phyloP scores from a whole-genome alignment of 352 stramenopile genomes.

The Phytophthora nicotianae region DNA sequence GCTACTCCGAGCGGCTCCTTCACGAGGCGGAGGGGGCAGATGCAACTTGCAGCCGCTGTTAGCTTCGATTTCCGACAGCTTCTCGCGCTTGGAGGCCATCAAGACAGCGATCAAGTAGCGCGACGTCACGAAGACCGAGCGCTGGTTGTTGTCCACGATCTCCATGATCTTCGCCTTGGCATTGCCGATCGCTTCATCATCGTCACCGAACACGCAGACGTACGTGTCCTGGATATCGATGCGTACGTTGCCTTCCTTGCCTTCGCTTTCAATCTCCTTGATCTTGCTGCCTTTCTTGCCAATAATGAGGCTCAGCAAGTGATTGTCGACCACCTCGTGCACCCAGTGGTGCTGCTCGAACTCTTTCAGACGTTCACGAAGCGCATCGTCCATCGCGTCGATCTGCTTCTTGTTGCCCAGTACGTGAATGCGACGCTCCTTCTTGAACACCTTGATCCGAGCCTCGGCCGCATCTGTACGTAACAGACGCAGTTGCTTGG shows the following conservation, averaged over 20 bases:
- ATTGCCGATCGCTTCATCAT: constrained; percentile 47
- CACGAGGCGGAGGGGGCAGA: constrained; percentile 42
- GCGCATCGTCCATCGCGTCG: constrained; percentile 59
- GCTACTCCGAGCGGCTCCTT: constrained; percentile 25
- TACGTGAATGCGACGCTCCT: constrained; percentile 62
- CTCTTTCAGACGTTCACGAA: constrained; percentile 55
- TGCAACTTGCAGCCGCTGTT: constrained; percentile 64
- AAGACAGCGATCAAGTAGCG: constrained; percentile 66
- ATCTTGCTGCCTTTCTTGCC: constrained; percentile 84
- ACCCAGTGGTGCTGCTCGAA: constrained; percentile 71
- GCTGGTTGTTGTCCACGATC: constrained; percentile 79
- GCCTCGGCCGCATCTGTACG: constrained; percentile 62
- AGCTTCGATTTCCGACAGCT: constrained; percentile 71
- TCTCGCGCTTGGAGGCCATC: constrained; percentile 76
- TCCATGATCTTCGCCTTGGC: constrained; percentile 61
- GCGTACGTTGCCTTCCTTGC: constrained; percentile 50
- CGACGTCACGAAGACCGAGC: constrained; percentile 68
- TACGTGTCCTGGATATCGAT: constrained; percentile 73
- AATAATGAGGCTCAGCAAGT: constrained; percentile 78
- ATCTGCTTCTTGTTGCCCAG: constrained; percentile 76
- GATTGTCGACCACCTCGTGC: constrained; percentile 58
- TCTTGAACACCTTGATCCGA: constrained; percentile 75
- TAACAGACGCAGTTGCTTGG: constrained; percentile 65
- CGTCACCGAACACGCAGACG: constrained; percentile 72
- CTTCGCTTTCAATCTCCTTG: constrained; percentile 70